phyloP scores from a whole-genome alignment of 2,329 filamentous ascomycete genomes.

The Alternaria metachromatica region DNA sequence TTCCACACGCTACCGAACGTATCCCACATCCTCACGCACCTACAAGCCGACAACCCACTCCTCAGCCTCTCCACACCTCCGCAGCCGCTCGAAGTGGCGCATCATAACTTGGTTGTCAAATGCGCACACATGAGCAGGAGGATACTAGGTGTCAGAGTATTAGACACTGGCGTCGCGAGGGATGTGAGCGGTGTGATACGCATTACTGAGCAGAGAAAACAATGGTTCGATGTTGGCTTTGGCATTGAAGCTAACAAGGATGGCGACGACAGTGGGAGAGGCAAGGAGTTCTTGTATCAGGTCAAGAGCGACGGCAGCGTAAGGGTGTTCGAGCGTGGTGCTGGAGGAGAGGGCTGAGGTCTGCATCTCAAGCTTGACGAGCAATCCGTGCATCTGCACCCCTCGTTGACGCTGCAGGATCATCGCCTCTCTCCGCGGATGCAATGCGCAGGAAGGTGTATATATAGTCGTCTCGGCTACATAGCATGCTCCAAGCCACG shows the following conservation, averaged over 20 bases:
- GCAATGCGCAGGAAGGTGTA: background rate
- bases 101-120: constrained; percentile 66
- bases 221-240: constrained; percentile 36
- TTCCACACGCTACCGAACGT: constrained; percentile 59
- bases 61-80: constrained; percentile 60
- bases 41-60: constrained; percentile 75
- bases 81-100: constrained; percentile 44
- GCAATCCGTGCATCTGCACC: background rate
- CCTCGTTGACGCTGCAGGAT: background rate
- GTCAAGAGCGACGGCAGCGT: constrained; percentile 80
- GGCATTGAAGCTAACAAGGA: constrained; percentile 32
- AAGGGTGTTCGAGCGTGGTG: constrained; percentile 83
- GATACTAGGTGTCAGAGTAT: constrained; percentile 72
- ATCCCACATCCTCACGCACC: constrained; percentile 70
- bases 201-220: constrained; percentile 61
- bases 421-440: background rate
- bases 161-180: constrained; percentile 87
- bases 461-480: background rate
- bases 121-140: constrained; percentile 77
- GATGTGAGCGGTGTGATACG: constrained; percentile 90
- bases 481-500: background rate
- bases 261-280: constrained; percentile 38
- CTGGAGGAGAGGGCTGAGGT: constrained; percentile 27
- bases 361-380: background rate
- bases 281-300: constrained; percentile 81